These are phyloP conservation scores for Silene noctiflora DNA, from an alignment of 179 eudicot genomes.

Conservation along the genomic window DNA sequence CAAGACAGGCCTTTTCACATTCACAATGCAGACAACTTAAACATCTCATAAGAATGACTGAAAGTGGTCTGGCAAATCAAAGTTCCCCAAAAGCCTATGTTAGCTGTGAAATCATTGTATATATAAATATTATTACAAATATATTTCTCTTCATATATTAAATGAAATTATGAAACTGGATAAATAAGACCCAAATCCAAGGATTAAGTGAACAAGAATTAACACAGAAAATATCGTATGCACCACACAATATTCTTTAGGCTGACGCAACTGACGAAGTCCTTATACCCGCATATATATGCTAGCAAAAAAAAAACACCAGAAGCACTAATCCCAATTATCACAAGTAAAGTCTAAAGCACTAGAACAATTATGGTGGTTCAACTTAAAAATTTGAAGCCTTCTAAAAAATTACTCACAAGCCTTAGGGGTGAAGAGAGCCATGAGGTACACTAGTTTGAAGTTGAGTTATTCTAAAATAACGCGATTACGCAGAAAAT, in stretches of 20 bases:
- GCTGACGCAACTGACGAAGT: too few species aligned
- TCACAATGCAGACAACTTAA: neutral
- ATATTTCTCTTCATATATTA: neutral
- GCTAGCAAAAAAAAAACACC: too few species aligned
- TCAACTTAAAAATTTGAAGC: neutral
- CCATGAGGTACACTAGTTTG: too few species aligned
- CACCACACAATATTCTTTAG: neutral
- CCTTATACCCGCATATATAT: too few species aligned
- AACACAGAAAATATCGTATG: neutral
- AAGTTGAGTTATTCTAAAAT: too few species aligned
- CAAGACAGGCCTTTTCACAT: neutral
- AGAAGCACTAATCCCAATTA: neutral
- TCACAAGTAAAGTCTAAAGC: neutral
- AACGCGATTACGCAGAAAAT: too few species aligned
- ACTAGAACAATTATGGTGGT: neutral
- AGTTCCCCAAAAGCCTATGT: constrained; percentile 11
- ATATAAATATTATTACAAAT: neutral
- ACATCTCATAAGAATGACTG: neutral
- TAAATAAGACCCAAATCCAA: neutral
- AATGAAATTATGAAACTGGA: neutral
- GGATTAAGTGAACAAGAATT: neutral
- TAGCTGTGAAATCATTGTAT: neutral
- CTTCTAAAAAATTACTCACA: too few species aligned
- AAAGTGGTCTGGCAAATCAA: neutral
- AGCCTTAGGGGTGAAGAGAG: too few species aligned